Evolutionary conservation across 73 alveolate species (phyloP).

Genomic region (Paramecium octaurelia): DNA sequence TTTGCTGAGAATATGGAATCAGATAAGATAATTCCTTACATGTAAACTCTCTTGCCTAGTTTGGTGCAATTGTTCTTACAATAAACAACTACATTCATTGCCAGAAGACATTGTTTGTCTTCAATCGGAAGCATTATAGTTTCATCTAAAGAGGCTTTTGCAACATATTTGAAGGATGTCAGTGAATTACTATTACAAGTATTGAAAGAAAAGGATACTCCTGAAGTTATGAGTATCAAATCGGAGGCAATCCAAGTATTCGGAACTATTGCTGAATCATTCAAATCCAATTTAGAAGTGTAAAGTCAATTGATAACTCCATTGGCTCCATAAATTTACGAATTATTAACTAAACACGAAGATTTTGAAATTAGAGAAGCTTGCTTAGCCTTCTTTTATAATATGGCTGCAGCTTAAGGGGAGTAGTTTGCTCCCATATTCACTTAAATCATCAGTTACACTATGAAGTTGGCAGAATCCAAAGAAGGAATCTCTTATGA

Average conservation of each 20-base stretch:
- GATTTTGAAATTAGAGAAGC: conserved; percentile 65
- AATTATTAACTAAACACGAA: conserved; percentile 33
- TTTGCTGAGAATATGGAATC: conserved; percentile 61
- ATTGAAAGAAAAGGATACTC: conserved; percentile 20
- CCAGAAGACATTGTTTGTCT: conserved; percentile 56
- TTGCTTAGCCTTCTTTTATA: conserved; percentile 60
- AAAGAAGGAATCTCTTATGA: conserved; percentile 56
- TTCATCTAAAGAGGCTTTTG: conserved; percentile 37
- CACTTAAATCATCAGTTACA: conserved; percentile 32
- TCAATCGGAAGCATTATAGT: conserved; percentile 48
- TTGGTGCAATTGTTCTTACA: conserved; percentile 29
- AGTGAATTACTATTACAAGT: conserved; percentile 45
- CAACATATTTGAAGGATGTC: conserved; percentile 23
- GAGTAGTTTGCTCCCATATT: conserved; percentile 46
- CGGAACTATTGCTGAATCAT: conserved; percentile 58
- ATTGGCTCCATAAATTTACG: conserved; percentile 41
- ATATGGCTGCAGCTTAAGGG: conserved; percentile 61
- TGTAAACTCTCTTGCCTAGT: not conserved
- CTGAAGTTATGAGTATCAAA: conserved; percentile 54
- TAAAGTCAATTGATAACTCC: conserved; percentile 44
- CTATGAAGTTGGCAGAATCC: conserved; percentile 51
- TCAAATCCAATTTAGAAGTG: conserved; percentile 27
- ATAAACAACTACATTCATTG: conserved; percentile 36
- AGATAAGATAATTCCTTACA: conserved; percentile 36
- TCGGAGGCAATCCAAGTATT: conserved; percentile 56